Evolutionary conservation across 2,329 filamentous ascomycete genomes (phyloP), one percentile per base, ranked within the genome.

Genomic region (Pseudogymnoascus sp.): DNA sequence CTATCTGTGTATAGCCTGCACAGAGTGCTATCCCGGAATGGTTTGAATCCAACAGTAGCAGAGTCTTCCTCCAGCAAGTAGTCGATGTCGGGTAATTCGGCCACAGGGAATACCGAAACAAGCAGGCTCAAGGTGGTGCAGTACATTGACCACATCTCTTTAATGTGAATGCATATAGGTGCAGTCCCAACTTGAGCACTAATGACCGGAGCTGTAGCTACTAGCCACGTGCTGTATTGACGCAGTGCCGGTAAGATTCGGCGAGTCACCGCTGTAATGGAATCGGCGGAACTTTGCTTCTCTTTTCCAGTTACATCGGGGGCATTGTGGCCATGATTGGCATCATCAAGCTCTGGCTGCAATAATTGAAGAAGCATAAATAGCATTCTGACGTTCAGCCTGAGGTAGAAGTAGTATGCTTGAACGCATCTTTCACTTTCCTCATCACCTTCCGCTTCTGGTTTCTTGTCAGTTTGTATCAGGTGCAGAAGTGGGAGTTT

Each of bases 361-460:
- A 96, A 78, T 29, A 87, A 77, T 60, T 87, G 85, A 50, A 92
- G 81, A 33, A 96, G 78, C 0, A 83, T 82, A 61, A 86, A 83
- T 68, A 95, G 87, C 8, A 88, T 90, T 59, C 87, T 87, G 57
- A 91, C 78, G 69, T 96, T 96, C 64, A 96, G 83, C 24, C 86
- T 82, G 47, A 95, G 78, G 63, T 89, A 85, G 68, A 87, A 92
- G 63, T 83, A 79, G 66, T 79, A 83, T 8, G 82, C 81, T 35
- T 75, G 76, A 10, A 78, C 78, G 33, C 73, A 72, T 39, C 66
- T 62, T 58, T 64, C 60, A 33, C 24, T 66, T 17, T 39, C 21
- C 60, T 47, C 29, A 73, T 70, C 11, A 74, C 68, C 7, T 76
- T 79, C 72, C 78, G 80, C 62, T 80, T 75, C 64, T 79, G 79